A percentile compares a stretch with the other conserved stretches of the same genome.
Evolutionary conservation across 495 filamentous ascomycete genomes (phyloP).

Genomic region (Daldinia decipiens): DNA sequence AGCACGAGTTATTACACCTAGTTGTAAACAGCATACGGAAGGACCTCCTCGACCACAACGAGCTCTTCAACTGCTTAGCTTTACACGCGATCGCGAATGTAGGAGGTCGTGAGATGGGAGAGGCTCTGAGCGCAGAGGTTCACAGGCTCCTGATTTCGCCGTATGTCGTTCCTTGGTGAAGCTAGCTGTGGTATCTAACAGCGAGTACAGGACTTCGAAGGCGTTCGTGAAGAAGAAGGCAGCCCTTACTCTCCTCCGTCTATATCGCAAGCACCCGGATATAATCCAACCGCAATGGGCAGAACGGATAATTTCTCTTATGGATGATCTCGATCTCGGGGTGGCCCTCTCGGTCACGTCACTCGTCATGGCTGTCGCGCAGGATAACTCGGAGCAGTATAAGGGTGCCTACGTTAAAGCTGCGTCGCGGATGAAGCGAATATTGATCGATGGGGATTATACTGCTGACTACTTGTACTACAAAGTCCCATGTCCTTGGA

Average conservation of each 20-base stretch:
- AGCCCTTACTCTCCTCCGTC: constrained; percentile 90
- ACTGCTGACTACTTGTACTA: constrained; percentile 94
- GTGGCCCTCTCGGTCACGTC: constrained; percentile 96
- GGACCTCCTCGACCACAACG: constrained; percentile 92
- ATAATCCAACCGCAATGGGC: constrained; percentile 98
- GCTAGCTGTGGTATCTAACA: constrained; percentile 13
- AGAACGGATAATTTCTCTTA: constrained; percentile 94
- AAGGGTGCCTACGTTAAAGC: constrained; percentile 94
- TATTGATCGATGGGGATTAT: constrained; percentile 89
- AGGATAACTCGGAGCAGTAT: constrained; percentile 92
- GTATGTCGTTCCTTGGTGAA: constrained; percentile 62
- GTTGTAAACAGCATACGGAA: constrained; percentile 99
- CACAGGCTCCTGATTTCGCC: constrained; percentile 95
- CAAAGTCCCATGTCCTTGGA: constrained; percentile 98
- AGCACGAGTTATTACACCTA: constrained; percentile 94
- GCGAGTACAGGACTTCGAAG: constrained; percentile 81
- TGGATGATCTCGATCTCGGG: constrained; percentile 96
- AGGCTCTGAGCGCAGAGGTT: constrained; percentile 91
- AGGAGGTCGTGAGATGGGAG: constrained; percentile 95
- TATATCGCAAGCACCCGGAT: constrained; percentile 92
- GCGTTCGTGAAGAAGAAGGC: constrained; percentile 99
- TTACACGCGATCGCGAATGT: constrained; percentile 99
- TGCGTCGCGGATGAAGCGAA: constrained; percentile 84
- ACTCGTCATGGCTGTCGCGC: constrained; percentile 92
- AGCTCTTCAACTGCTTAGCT: constrained; percentile 97